Base-by-base conservation (phyloP, 306 rosid species). In the Glycine soja region DNA sequence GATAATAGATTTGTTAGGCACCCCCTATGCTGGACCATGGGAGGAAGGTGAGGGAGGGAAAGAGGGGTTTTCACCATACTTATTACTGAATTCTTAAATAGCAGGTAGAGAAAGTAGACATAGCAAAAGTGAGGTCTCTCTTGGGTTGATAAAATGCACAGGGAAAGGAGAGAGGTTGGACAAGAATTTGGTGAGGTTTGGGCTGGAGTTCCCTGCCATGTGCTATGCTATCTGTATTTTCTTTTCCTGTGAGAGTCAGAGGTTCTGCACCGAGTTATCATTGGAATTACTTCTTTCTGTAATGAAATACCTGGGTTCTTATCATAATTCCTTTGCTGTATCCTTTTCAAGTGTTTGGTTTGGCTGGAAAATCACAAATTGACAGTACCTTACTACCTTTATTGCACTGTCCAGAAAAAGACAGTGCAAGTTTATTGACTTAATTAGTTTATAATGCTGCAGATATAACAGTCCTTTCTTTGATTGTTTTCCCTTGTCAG, bases 331-430 rank as follows among this genome's bases (percentile, higher is more conserved):
- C 38, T 34, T 34, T 34, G 38, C 38, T 34, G 38, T 34, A 34
- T 34, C 38, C 38, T 34, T 34, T 34, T 34, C 38, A 4, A 34
- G 38, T 34, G 38, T 34, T 34, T 34, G 38, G 15, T 73, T 54
- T 53, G 16, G 52, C 51, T n/a, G 51, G 77, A 72, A 72, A 51
- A 72, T 72, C 34, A 52, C 34, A 52, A 8, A 34, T 34, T 34
- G 13, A 34, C n/a, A 24, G 30, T 48, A 7, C 59, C 59, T 69
- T 45, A 34, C 30, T 24, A 24, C 30, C 30, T 24, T 24, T 24
- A 24, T 43, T 78, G 47, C n/a, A 78, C 19, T 78, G 11, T 59
- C 69, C 24, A 16, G 78, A 70, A 58, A 80, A 70, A 59, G 32
- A 79, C 7, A 24, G 30, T 80, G 57, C 18, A 38, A 51, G 50